Percentiles rank a stretch among this genome's conserved stretches.
These are phyloP conservation scores for Obelidium mucronatum DNA, from an alignment of 192 early-diverging fungal species.

Conservation along the genomic window DNA sequence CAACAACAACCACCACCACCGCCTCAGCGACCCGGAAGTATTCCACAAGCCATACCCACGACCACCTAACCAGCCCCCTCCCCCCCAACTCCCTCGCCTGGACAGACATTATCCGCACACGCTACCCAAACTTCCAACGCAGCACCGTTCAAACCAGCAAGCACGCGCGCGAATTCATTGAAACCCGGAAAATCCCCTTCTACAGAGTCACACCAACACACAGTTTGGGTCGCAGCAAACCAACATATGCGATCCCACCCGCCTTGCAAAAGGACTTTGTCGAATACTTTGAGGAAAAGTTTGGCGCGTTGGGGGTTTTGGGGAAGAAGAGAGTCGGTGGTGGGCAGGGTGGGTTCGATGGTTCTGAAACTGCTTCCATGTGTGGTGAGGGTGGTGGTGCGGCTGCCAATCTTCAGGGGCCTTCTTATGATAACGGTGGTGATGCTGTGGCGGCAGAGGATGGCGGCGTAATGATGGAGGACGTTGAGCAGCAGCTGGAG, in stretches of 20 bases:
- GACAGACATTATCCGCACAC: slow-evolving; percentile 34
- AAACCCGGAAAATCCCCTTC: slow-evolving; percentile 18
- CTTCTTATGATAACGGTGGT: background rate
- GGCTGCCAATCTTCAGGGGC: background rate
- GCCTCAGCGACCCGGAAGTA: background rate
- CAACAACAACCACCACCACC: slow-evolving; percentile 1
- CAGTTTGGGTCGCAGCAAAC: slow-evolving; percentile 25
- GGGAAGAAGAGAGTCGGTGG: slow-evolving; percentile 18
- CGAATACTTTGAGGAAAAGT: slow-evolving; percentile 32
- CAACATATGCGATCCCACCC: slow-evolving; percentile 27
- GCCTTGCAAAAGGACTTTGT: slow-evolving; percentile 15
- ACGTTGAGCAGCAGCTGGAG: background rate
- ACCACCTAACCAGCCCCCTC: background rate
- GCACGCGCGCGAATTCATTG: slow-evolving; percentile 34
- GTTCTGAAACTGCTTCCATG: background rate
- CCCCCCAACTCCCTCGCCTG: slow-evolving; percentile 26
- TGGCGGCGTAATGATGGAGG: too few relatives aligned
- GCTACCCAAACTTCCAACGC: slow-evolving; percentile 34
- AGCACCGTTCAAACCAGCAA: slow-evolving; percentile 28
- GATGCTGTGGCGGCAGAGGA: background rate
- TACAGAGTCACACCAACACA: slow-evolving; percentile 29
- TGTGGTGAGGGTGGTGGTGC: background rate
- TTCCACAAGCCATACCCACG: background rate
- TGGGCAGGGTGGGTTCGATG: slow-evolving; percentile 19
- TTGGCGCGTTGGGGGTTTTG: slow-evolving; percentile 5